Conservation (phyloP, 164 flowering plant species). For the Tetracentron sinense region DNA sequence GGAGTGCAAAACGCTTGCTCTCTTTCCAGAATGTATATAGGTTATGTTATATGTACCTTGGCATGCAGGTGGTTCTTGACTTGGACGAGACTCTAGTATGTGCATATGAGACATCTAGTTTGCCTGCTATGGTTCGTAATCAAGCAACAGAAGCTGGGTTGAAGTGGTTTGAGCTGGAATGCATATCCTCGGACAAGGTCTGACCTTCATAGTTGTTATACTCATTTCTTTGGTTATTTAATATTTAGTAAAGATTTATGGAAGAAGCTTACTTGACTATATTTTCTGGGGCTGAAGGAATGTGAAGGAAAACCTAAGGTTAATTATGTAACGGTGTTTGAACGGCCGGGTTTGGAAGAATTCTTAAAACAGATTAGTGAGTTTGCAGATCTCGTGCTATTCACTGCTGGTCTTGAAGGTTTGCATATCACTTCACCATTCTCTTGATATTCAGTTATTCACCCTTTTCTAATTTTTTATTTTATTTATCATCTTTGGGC, state of each 20-base stretch:
- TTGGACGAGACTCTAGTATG: conserved; percentile 93
- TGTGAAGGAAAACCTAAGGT: conserved; percentile 78
- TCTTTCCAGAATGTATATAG: too few species aligned
- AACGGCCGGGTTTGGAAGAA: conserved; percentile 88
- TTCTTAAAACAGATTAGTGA: conserved; percentile 64
- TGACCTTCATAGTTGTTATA: conserved; percentile 1
- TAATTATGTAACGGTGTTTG: conserved; percentile 94
- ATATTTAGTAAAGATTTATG: not conserved
- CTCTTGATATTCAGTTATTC: conserved; percentile 3
- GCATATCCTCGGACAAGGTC: conserved; percentile 84
- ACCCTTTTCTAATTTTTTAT: conserved; percentile 5
- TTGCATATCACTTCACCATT: conserved; percentile 11
- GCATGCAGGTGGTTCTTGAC: conserved; percentile 83
- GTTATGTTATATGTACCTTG: conserved; percentile 8
- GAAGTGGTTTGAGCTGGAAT: conserved; percentile 92
- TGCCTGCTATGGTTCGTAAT: conserved; percentile 54
- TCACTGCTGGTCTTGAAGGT: conserved; percentile 99
- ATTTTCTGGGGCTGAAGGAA: conserved; percentile 48
- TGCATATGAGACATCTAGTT: conserved; percentile 86
- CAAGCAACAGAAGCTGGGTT: conserved; percentile 89
- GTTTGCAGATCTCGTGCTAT: conserved; percentile 87
- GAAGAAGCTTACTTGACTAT: not conserved
- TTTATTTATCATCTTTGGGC: conserved; percentile 7
- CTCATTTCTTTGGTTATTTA: not conserved
- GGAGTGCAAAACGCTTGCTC: not conserved